Conservation (phyloP, 2,329 filamentous ascomycete genomes). For the Fusarium brachygibbosum region DNA sequence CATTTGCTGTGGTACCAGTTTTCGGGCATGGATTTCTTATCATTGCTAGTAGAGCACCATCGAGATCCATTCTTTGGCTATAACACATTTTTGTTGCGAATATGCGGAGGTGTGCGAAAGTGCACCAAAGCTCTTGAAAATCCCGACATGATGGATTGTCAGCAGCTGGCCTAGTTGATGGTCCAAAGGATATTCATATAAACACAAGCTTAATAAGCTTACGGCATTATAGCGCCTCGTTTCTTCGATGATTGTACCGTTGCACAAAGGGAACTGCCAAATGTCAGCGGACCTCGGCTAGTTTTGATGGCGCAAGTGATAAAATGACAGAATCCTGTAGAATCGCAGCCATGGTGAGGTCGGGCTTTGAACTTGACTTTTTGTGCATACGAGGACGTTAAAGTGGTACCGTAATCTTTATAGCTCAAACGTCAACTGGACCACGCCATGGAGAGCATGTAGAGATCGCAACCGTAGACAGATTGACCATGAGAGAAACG, state of each 20-base stretch:
- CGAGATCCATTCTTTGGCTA: not conserved
- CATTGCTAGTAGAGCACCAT: not conserved
- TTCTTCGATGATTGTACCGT: not conserved
- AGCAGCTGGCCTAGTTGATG: not conserved
- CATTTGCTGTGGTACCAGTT: constrained; percentile 16
- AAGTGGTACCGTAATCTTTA: not conserved
- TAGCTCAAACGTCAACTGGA: not conserved
- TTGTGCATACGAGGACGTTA: not conserved
- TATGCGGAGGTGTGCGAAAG: not conserved
- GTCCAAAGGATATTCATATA: not conserved
- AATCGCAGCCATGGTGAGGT: not conserved
- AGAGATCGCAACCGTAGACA: not conserved
- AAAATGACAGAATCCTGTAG: not conserved
- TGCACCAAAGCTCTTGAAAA: not conserved
- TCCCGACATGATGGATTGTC: not conserved
- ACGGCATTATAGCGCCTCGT: not conserved
- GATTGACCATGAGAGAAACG: not conserved
- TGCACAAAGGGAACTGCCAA: not conserved
- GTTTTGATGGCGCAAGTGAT: not conserved
- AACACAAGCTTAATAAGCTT: not conserved
- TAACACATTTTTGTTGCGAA: too few species aligned
- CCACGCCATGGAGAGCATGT: not conserved
- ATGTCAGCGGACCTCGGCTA: not conserved
- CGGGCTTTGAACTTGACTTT: not conserved
- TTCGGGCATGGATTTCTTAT: not conserved